Base-by-base conservation (phyloP, 2,329 filamentous ascomycete genomes). In the Aspergillus nomiae region DNA sequence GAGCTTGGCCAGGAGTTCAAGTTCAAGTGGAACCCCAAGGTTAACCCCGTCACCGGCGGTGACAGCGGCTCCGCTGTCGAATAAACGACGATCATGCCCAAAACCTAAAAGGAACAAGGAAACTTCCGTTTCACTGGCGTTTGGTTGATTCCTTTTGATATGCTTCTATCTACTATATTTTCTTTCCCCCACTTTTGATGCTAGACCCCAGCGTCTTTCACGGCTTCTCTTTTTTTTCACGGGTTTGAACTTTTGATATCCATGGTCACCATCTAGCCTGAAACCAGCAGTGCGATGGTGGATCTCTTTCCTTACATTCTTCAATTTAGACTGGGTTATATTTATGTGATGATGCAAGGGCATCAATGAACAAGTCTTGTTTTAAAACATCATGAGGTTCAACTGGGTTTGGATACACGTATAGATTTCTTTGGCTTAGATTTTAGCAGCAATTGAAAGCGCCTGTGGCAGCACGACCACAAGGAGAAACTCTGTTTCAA, bases 1-100 rank as follows among this genome's bases (percentile, higher is more conserved):
- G 83, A 92, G 80, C 79, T 92, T 8, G 90, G 90, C n/a, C 73
- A 87, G 48, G 89, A 92, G 69, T 92, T 92, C 81, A 86, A 87
- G 81, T 88, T 91, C 77, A 84, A 87, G 79, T 92, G 90, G 79
- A 87, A 89, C 71, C 88, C 90, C 76, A 84, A 84, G 70, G 85
- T 92, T 69, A 92, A 92, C 82, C 89, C 89, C 41, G 84, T 90
- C 48, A 81, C 85, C 19, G 82, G 86, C 70, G 83, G 81, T 32
- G 78, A 83, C 62, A 81, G 80, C 59, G 77, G 81, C 64, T 85
- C 84, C 38, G 86, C 86, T 53, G 83, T 87, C 64, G 85, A 86
- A 76, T 86, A 85, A 75, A 64, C 55, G 60, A 46, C 4, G 36
- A 62, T 60, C 55, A 66, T 62, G 57, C 61, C 60, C 60, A 54